Evolutionary conservation across 139 green algal species (phyloP), one percentile per base, ranked within the genome.

Genomic region (Ettlia oleoabundans): DNA sequence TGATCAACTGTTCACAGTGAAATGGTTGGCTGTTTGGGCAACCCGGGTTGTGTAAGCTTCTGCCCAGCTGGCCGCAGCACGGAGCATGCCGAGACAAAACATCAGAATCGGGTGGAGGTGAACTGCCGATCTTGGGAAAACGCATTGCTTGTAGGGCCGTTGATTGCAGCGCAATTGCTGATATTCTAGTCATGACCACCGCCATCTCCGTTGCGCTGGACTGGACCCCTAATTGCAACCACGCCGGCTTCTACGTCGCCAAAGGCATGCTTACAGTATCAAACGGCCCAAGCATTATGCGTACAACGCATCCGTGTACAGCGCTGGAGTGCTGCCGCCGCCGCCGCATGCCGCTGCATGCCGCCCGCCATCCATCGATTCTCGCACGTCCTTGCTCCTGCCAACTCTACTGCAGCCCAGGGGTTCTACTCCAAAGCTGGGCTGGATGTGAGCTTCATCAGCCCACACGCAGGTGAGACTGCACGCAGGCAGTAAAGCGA

Each of bases 181-280:
- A n/a, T n/a, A n/a, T n/a, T n/a, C n/a, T n/a, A n/a, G n/a, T n/a
- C n/a, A n/a, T n/a, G n/a, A 77, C 62, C 42, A 32, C 47, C 4
- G n/a, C 69, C 1, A 37, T 64, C 19, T 66, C 64, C 22, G 33
- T 97, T 1, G 92, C 94, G 0, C 87, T 97, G 1, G 93, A 97
- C 72, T 97, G 95, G 95, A 95, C 90, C 0, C 93, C 94, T 8
- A 98, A 98, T 84, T 66, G 63, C 19, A 76, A 75, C 43, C 77
- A 82, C 43, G 77, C 30, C 24, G 86, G 92, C 30, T 92, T 91
- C 32, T 94, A 90, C 65, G 70, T 88, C 41, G 88, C 82, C 64
- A 88, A 72, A 47, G 65, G 52, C 4, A 69, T 5, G 55, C 15
- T 15, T 10, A 10, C 10, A 15, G 47, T 10, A 58, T 10, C 13